Conservation (phyloP, 2,329 filamentous ascomycete species). For the Trichoderma sp. region DNA sequence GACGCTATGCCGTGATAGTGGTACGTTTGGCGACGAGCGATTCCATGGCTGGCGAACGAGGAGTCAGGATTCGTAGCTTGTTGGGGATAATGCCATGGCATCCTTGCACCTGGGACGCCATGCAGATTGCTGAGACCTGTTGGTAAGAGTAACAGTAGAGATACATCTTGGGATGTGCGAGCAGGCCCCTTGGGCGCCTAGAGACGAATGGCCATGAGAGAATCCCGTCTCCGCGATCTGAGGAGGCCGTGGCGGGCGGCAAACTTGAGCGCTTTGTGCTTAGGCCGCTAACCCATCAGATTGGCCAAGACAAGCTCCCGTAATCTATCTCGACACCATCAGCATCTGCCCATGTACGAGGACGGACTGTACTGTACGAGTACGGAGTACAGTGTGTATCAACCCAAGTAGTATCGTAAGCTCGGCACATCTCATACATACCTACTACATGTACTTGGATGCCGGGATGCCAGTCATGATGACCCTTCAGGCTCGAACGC, state of each 20-base stretch:
- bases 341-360: slow-evolving; percentile 1
- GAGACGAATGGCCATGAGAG: not conserved
- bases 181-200: slow-evolving; percentile 7
- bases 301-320: not conserved
- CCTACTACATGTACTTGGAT: not conserved
- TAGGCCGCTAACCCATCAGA: not conserved
- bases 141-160: not conserved
- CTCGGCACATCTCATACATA: not conserved
- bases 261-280: not conserved
- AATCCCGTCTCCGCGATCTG: slow-evolving; percentile 13
- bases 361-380: not conserved
- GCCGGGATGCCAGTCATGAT: slow-evolving; percentile 6
- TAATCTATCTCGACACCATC: slow-evolving; percentile 9
- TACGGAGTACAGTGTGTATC: not conserved
- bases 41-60: slow-evolving; percentile 5
- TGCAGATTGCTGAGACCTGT: slow-evolving; percentile 13
- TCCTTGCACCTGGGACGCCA: slow-evolving; percentile 10
- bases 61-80: not conserved
- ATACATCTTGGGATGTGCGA: not conserved
- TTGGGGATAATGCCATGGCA: slow-evolving; percentile 19
- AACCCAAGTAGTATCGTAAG: not conserved
- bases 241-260: slow-evolving; percentile 11
- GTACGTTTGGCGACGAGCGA: not conserved
- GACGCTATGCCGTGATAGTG: slow-evolving; percentile 17
- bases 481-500: slow-evolving; percentile 4